These are phyloP conservation scores for Verbascum thapsus DNA, from an alignment of 257 asterid species.

Conservation along the genomic window DNA sequence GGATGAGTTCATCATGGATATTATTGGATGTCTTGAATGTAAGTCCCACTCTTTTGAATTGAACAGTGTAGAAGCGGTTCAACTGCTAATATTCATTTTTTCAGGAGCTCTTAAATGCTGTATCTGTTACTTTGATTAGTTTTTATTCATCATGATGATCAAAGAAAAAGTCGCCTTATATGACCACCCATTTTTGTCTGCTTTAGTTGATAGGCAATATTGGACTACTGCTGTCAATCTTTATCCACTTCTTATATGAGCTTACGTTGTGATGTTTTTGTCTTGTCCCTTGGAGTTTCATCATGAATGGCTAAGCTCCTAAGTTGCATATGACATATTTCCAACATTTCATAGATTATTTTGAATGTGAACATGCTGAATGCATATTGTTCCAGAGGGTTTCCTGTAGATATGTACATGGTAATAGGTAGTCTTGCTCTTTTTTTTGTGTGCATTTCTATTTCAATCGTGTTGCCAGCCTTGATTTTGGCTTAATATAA, in stretches of 20 bases:
- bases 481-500: conserved; percentile 11
- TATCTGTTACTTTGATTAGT: background rate
- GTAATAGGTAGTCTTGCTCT: background rate
- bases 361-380: background rate
- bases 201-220: background rate
- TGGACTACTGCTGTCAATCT: background rate
- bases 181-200: background rate
- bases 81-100: background rate
- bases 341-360: background rate
- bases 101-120: conserved; percentile 9
- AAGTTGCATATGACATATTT: background rate
- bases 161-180: background rate
- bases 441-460: background rate
- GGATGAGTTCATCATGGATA: conserved; percentile 88
- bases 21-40: conserved; percentile 97
- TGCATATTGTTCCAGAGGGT: background rate
- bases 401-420: background rate
- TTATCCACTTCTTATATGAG: background rate
- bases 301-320: background rate
- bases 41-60: conserved; percentile 38
- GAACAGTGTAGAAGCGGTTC: background rate
- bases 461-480: background rate
- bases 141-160: background rate
- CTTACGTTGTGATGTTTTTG: background rate
- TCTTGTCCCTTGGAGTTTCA: background rate